Conservation (phyloP, 2,329 filamentous ascomycete species). For the Fusarium staphyleae region DNA sequence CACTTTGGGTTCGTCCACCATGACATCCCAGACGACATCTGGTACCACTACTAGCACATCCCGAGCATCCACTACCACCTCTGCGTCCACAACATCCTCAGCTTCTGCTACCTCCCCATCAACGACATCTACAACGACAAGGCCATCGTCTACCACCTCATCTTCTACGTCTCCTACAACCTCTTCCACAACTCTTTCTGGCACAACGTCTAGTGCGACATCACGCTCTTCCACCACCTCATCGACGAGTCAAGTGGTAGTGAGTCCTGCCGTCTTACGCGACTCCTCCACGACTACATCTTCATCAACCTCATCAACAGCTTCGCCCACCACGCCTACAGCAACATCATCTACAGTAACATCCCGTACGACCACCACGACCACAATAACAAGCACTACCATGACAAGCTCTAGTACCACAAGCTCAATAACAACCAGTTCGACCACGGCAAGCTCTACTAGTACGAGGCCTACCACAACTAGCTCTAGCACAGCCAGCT, state of each 20-base stretch:
- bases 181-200: too few relatives aligned
- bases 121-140: not conserved
- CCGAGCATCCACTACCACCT: fast-evolving
- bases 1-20: not conserved
- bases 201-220: too few relatives aligned
- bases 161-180: too few relatives aligned
- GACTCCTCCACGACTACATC: not conserved
- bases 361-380: not conserved
- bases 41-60: not conserved
- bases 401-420: not conserved
- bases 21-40: not conserved
- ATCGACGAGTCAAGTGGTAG: not conserved
- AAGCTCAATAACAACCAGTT: not conserved
- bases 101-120: not conserved
- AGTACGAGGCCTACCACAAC: not conserved
- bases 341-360: not conserved
- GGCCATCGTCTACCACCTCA: not conserved
- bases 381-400: not conserved
- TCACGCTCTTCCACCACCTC: not conserved
- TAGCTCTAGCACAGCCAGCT: not conserved
- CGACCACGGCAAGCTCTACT: not conserved
- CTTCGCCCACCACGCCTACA: not conserved
- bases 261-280: not conserved
- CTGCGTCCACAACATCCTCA: not conserved
- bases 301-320: not conserved